A percentile compares a stretch with the other conserved stretches of the same genome.
phyloP scores from a whole-genome alignment of 164 flowering plant genomes.

The Nelumbo lutea region DNA sequence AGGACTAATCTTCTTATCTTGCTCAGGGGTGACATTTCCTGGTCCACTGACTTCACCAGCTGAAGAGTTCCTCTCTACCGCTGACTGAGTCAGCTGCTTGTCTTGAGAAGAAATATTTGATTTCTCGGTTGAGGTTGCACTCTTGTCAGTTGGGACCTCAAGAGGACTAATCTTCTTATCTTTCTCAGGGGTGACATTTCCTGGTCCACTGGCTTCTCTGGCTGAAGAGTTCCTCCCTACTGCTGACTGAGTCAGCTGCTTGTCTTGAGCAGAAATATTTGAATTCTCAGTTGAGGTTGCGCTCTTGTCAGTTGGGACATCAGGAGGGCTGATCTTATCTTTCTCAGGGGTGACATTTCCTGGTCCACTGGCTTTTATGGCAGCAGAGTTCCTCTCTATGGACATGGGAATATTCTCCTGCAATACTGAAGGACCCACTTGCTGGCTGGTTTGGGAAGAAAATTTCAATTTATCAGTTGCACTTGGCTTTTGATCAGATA shows the following conservation, averaged over 20 bases:
- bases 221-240: neutral
- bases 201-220: conserved; percentile 1
- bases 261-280: neutral
- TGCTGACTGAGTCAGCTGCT: conserved; percentile 5
- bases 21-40: conserved; percentile 6
- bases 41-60: neutral
- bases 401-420: neutral
- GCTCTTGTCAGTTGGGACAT: neutral
- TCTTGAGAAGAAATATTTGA: conserved; percentile 5
- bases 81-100: conserved; percentile 4
- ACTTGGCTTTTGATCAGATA: neutral
- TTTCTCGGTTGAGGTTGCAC: conserved; percentile 8
- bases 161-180: neutral
- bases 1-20: conserved; percentile 1
- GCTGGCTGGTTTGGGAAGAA: conserved; percentile 8
- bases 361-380: neutral
- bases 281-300: conserved; percentile 6
- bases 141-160: neutral
- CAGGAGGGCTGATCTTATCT: neutral
- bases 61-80: conserved; percentile 1
- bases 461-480: neutral
- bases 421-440: neutral
- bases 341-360: conserved; percentile 6
- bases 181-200: conserved; percentile 6
- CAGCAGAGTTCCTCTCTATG: neutral